These are phyloP conservation scores for Trichoderma semiorbis DNA, from an alignment of 2,329 filamentous ascomycete species.

Conservation along the genomic window DNA sequence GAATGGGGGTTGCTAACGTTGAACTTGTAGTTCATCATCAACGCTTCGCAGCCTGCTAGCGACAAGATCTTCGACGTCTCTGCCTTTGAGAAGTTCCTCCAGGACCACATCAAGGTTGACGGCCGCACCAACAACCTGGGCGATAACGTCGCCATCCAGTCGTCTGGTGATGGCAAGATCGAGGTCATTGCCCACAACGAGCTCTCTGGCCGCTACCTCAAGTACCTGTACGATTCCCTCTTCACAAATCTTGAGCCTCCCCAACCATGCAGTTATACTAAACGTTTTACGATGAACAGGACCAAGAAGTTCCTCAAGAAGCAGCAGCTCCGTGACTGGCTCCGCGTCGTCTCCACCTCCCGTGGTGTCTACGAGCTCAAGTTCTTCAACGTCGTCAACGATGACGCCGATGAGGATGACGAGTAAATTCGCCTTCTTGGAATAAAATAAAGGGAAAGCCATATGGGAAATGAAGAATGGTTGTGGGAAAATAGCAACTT, in stretches of 20 bases:
- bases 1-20: not conserved
- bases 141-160: slow-evolving; percentile 84
- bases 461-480: slow-evolving; percentile 1
- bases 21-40: slow-evolving; percentile 88
- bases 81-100: slow-evolving; percentile 99
- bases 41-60: slow-evolving; percentile 94
- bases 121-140: slow-evolving; percentile 98
- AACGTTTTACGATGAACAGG: slow-evolving; percentile 43
- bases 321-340: slow-evolving; percentile 99
- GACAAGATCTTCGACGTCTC: slow-evolving; percentile 99
- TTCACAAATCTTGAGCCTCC: slow-evolving; percentile 36
- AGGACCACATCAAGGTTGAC: slow-evolving; percentile 99
- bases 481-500: not conserved
- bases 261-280: not conserved
- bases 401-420: slow-evolving; percentile 96
- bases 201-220: slow-evolving; percentile 97
- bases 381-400: slow-evolving; percentile 99
- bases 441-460: not conserved
- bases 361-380: slow-evolving; percentile 99
- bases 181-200: slow-evolving; percentile 97
- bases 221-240: slow-evolving; percentile 80
- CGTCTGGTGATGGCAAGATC: slow-evolving; percentile 94
- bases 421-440: slow-evolving; percentile 62
- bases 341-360: slow-evolving; percentile 95
- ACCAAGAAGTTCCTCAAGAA: slow-evolving; percentile 99